phyloP scores from a whole-genome alignment of 2,329 filamentous ascomycete genomes.

The Pseudocercospora eumusae region DNA sequence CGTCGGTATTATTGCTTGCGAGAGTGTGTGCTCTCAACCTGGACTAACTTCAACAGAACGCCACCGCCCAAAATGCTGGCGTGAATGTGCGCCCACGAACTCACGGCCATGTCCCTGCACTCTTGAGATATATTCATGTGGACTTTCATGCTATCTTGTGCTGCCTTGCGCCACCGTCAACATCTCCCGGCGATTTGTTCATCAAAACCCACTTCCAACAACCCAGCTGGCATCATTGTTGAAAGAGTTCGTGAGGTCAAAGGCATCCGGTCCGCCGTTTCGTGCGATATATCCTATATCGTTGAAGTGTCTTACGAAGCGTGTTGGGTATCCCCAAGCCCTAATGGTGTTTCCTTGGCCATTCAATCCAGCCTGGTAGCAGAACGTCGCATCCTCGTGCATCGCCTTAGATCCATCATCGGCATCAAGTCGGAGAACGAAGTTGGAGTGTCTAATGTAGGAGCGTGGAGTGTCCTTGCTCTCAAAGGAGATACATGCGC shows the following conservation, averaged over 20 bases:
- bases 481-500: constrained; percentile 62
- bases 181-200: background rate
- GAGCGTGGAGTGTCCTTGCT: constrained; percentile 59
- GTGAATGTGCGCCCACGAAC: background rate
- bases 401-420: constrained; percentile 60
- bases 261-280: constrained; percentile 59
- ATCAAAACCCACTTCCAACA: constrained; percentile 51
- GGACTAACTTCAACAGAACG: too few relatives aligned
- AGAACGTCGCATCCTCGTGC: constrained; percentile 65
- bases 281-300: constrained; percentile 53
- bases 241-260: constrained; percentile 54
- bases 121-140: too few relatives aligned
- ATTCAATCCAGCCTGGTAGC: constrained; percentile 55
- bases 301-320: constrained; percentile 59
- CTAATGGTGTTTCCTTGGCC: constrained; percentile 56
- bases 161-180: background rate
- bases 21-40: background rate
- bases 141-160: background rate
- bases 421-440: constrained; percentile 52
- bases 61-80: too few relatives aligned
- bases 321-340: constrained; percentile 62
- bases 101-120: too few relatives aligned
- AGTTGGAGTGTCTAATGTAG: constrained; percentile 60
- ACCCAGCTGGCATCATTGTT: constrained; percentile 59
- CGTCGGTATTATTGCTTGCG: too few relatives aligned